Evolutionary conservation across 2,329 filamentous ascomycete genomes (phyloP).

Genomic region (Trichoderma endophyticum): DNA sequence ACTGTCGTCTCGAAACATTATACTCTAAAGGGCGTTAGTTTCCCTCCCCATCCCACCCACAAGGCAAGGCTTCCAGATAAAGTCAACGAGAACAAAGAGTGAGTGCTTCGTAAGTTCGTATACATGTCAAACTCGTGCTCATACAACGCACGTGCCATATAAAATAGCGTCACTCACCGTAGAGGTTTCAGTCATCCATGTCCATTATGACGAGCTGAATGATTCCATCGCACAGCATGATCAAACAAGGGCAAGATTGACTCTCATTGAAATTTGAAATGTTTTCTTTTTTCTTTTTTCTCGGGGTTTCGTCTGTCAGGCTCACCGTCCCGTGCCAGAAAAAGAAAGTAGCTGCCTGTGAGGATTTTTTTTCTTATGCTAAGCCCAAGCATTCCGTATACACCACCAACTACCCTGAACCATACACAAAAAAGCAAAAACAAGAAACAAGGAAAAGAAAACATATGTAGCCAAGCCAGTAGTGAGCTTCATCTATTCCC

Average conservation of each 20-base stretch:
- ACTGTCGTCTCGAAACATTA: background rate
- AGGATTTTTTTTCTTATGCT: background rate
- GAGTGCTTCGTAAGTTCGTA: background rate
- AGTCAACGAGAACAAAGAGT: background rate
- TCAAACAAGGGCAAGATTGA: background rate
- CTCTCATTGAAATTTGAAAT: background rate
- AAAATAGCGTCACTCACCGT: background rate
- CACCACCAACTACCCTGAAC: conserved; percentile 4
- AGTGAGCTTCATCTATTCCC: background rate
- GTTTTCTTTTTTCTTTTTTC: background rate
- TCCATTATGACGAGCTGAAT: background rate
- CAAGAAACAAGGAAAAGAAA: background rate
- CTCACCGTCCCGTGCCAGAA: background rate
- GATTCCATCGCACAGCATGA: background rate
- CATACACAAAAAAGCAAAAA: background rate
- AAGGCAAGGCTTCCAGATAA: background rate
- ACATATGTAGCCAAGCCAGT: background rate
- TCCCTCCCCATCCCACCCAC: background rate
- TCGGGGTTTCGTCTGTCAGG: background rate
- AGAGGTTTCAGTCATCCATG: background rate
- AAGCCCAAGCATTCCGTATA: background rate
- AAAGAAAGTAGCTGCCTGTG: background rate
- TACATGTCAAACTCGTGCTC: background rate
- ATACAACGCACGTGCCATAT: background rate
- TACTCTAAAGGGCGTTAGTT: background rate